These are phyloP conservation scores for Silene vulgaris DNA, from an alignment of 179 eudicot genomes.

Conservation along the genomic window DNA sequence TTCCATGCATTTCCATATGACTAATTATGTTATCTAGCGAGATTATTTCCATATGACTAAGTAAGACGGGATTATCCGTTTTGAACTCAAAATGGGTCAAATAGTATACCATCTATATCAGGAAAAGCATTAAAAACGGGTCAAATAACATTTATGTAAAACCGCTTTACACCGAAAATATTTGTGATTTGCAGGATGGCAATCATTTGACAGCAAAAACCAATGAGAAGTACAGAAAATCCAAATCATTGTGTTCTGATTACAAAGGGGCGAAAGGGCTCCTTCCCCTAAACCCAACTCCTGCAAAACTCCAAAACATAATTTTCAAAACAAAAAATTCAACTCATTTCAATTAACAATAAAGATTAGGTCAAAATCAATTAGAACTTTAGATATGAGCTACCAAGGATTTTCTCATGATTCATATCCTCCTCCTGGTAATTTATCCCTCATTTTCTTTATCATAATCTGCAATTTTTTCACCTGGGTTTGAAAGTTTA, in stretches of 20 bases:
- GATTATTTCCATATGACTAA: too few species aligned
- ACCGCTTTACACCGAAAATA: too few species aligned
- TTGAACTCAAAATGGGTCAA: too few species aligned
- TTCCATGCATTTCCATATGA: too few species aligned
- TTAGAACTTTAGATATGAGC: slow-evolving; percentile 11
- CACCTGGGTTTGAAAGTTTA: background rate
- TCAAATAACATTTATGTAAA: too few species aligned
- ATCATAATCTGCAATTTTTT: background rate
- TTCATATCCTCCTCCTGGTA: slow-evolving; percentile 18
- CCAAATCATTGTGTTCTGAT: background rate
- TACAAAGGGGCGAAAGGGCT: background rate
- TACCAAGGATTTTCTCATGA: slow-evolving; percentile 14
- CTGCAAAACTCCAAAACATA: background rate
- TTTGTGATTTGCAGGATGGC: background rate
- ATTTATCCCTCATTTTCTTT: background rate
- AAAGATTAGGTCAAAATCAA: background rate
- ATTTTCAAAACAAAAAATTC: background rate
- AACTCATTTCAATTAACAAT: too few species aligned
- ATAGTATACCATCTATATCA: too few species aligned
- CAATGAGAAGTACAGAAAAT: background rate
- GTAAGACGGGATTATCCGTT: too few species aligned
- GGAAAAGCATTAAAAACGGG: too few species aligned
- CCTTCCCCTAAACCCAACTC: background rate
- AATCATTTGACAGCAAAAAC: background rate
- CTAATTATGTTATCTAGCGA: too few species aligned